Base-by-base conservation (phyloP, 257 asterid species). In the Buddleja alternifolia region DNA sequence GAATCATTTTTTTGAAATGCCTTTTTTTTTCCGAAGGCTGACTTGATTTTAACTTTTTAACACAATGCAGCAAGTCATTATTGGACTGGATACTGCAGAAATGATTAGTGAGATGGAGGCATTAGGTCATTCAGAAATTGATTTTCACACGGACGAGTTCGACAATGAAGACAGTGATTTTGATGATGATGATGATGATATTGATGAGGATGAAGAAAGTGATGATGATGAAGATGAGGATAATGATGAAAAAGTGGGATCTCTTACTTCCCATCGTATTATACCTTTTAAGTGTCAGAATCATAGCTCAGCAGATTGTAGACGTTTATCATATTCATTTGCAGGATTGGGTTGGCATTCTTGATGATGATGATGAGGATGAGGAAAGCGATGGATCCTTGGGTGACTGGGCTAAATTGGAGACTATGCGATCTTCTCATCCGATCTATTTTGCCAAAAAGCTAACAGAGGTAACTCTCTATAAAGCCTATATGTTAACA, bases 321-420 rank as follows among this genome's bases (percentile, higher is more conserved):
- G 74, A 69, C 63, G 45, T 59, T 58, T 62, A 59, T 75, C 44
- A 64, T 77, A 66, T 73, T 76, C 70, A 68, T 78, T 62, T 77
- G 66, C 84, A 93, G 97, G 96, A 91, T 20, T 94, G 97, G 97
- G 96, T 87, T 80, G 58, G 86, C 73, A 80, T 89, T 78, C 82
- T 88, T 79, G 99, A 84, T 61, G 97, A 86, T 61, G 96, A 88
- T 46, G 92, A 86, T 74, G 74, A 74, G 75, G 88, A 82, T 55
- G 93, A 83, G 53, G 96, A 85, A 64, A 90, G 86, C 67, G 96
- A 91, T 80, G 96, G 69, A 57, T 90, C 96, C 19, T 68, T 85
- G 14, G 99, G 96, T 50, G 97, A 93, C 75, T 93, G 97, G 97
- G 96, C 96, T 73, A 89, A 93, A 71, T 79, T 93, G 85, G 96